These are phyloP conservation scores for Lodderomyces pseudojiufengensis DNA, from an alignment of 1,139 yeast genomes.

Conservation along the genomic window DNA sequence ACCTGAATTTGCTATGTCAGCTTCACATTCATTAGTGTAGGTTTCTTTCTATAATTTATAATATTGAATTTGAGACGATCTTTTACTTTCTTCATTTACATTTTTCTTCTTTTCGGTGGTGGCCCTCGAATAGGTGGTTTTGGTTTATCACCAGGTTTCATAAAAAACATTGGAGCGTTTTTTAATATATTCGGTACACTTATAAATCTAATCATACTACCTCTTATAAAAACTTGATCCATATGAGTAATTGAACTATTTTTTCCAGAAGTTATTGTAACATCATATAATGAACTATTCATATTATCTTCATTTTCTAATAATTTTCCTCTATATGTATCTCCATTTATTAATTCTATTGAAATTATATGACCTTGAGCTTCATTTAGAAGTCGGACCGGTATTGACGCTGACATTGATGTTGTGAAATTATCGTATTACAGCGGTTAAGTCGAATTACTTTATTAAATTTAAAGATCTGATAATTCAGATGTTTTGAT, in stretches of 20 bases:
- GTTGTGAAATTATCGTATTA: conserved; percentile 1
- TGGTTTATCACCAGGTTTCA: conserved; percentile 64
- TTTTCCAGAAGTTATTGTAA: conserved; percentile 61
- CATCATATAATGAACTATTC: conserved; percentile 87
- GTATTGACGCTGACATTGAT: conserved; percentile 62
- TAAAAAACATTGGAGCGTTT: conserved; percentile 79
- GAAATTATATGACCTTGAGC: conserved; percentile 87
- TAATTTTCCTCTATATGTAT: conserved; percentile 81
- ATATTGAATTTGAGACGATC: not conserved
- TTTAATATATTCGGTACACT: conserved; percentile 84
- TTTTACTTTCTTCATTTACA: conserved; percentile 14
- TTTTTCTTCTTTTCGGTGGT: conserved; percentile 29
- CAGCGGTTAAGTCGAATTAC: not conserved
- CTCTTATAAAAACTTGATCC: conserved; percentile 87
- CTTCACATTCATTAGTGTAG: not conserved
- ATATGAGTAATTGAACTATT: conserved; percentile 75
- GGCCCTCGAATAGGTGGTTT: conserved; percentile 72
- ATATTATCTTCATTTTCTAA: conserved; percentile 86
- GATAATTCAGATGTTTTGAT: too few species aligned
- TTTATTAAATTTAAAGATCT: too few species aligned
- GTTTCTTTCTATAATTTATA: too few species aligned
- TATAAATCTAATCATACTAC: conserved; percentile 82
- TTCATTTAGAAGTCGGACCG: conserved; percentile 82
- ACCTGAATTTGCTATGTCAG: too few species aligned
- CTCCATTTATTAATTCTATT: conserved; percentile 81